phyloP scores from a whole-genome alignment of 805 yeast species.

The Ogataea philodendri region DNA sequence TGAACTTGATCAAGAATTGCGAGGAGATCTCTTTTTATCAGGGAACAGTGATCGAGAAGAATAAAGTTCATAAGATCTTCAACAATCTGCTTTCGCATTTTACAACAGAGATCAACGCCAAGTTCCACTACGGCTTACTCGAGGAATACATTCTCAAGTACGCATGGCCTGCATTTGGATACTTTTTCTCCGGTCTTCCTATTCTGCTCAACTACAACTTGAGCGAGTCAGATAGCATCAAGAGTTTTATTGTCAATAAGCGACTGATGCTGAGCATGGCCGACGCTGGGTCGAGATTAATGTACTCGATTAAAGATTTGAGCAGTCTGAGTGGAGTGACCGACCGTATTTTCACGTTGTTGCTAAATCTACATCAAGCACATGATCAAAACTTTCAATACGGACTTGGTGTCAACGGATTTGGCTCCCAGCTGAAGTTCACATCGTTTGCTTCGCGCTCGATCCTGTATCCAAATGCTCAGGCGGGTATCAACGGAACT shows the following conservation, averaged over 20 bases:
- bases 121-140: constrained; percentile 66
- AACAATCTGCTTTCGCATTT: constrained; percentile 43
- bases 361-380: constrained; percentile 77
- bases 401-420: constrained; percentile 36
- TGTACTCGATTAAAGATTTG: constrained; percentile 91
- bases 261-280: constrained; percentile 87
- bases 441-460: constrained; percentile 34
- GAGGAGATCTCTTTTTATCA: constrained; percentile 95
- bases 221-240: constrained; percentile 62
- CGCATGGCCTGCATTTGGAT: constrained; percentile 96
- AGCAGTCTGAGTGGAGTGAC: constrained; percentile 91
- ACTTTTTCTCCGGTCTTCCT: constrained; percentile 85
- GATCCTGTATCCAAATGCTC: constrained; percentile 17
- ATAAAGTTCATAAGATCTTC: constrained; percentile 60
- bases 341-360: constrained; percentile 73
- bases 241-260: constrained; percentile 86
- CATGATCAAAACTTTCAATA: constrained; percentile 61
- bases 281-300: constrained; percentile 91
- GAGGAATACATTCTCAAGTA: constrained; percentile 88
- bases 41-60: constrained; percentile 77
- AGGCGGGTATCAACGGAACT: constrained; percentile 67
- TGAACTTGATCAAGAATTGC: constrained; percentile 80
- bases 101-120: constrained; percentile 45
- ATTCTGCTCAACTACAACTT: constrained; percentile 54
- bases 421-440: constrained; percentile 31